Percentiles rank a stretch among this genome's conserved stretches.
phyloP scores from a whole-genome alignment of 1,284 basidiomycete species.

The Psilocybe mexicana region DNA sequence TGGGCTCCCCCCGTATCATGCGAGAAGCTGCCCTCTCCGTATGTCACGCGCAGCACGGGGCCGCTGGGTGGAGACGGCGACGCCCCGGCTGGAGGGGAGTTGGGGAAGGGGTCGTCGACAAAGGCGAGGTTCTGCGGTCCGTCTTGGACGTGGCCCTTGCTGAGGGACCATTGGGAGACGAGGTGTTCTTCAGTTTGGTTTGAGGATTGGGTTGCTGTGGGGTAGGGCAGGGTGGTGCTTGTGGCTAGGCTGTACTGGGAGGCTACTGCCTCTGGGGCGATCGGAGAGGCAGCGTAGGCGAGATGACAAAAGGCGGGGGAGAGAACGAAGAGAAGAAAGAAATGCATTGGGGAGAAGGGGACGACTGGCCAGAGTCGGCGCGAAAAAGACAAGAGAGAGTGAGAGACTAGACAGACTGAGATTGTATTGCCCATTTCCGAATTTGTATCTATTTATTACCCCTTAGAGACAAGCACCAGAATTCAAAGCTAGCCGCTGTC shows the following conservation, averaged over 20 bases:
- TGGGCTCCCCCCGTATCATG: conserved; percentile 64
- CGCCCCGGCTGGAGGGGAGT: conserved; percentile 38
- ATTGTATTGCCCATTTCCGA: background rate
- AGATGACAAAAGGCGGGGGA: conserved; percentile 15
- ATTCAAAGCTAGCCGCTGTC: background rate
- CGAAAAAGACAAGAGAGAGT: background rate
- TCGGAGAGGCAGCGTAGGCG: conserved; percentile 19
- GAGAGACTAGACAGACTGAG: background rate
- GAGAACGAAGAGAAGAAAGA: conserved; percentile 10
- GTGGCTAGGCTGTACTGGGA: conserved; percentile 57
- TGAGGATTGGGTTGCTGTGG: conserved; percentile 57
- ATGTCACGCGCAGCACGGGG: conserved; percentile 66
- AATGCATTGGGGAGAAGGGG: conserved; percentile 12
- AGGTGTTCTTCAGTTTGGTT: conserved; percentile 53
- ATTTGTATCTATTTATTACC: conserved; percentile 9
- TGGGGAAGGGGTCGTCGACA: conserved; percentile 65
- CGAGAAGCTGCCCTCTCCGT: conserved; percentile 61
- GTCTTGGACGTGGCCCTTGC: conserved; percentile 60
- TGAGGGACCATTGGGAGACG: conserved; percentile 61
- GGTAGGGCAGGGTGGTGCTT: conserved; percentile 66
- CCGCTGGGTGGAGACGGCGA: conserved; percentile 31
- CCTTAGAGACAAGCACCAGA: background rate
- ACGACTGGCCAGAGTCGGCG: conserved; percentile 18
- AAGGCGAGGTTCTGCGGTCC: conserved; percentile 57
- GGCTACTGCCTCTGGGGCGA: conserved; percentile 41